Conservation (phyloP, 352 stramenopile genomes). For the Thalassiosira hispida region DNA sequence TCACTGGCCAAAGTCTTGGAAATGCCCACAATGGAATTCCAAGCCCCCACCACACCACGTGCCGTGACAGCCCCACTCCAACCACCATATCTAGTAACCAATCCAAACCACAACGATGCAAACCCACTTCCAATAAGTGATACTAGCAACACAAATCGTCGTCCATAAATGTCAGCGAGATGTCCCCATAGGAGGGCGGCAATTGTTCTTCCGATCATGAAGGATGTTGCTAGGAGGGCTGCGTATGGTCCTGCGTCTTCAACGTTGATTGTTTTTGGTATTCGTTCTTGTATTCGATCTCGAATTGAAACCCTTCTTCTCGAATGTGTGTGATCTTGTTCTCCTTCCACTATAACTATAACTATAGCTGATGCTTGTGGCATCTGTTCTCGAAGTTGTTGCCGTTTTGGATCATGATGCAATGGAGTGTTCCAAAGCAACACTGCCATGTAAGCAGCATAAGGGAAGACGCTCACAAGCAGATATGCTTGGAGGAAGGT, state of each 20-base stretch:
- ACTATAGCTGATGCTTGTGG: no score
- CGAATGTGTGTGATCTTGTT: not conserved
- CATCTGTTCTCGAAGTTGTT: not conserved
- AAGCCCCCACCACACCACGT: conserved; percentile 23
- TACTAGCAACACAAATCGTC: conserved; percentile 17
- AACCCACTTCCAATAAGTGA: conserved; percentile 34
- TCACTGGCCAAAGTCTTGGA: conserved; percentile 64
- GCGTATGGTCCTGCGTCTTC: conserved; percentile 44
- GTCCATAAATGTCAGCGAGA: conserved; percentile 40
- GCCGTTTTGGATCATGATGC: no score
- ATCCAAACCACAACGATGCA: conserved; percentile 40
- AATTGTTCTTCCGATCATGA: conserved; percentile 45
- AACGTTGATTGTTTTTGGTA: conserved; percentile 17
- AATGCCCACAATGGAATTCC: conserved; percentile 50
- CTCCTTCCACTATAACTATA: not conserved
- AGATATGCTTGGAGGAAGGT: conserved; percentile 60
- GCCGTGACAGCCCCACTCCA: conserved; percentile 26
- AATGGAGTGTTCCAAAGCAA: conserved; percentile 25
- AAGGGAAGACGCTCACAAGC: conserved; percentile 66
- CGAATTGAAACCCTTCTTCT: not conserved
- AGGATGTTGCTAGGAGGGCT: conserved; percentile 29
- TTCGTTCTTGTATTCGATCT: not conserved
- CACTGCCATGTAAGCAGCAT: conserved; percentile 65
- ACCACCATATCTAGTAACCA: conserved; percentile 23
- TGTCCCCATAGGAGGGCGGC: conserved; percentile 33